Percentiles rank a stretch among this genome's conserved stretches.
Conservation (phyloP, 371 early-diverging fungal genomes). For the Haplosporangium sp. region DNA sequence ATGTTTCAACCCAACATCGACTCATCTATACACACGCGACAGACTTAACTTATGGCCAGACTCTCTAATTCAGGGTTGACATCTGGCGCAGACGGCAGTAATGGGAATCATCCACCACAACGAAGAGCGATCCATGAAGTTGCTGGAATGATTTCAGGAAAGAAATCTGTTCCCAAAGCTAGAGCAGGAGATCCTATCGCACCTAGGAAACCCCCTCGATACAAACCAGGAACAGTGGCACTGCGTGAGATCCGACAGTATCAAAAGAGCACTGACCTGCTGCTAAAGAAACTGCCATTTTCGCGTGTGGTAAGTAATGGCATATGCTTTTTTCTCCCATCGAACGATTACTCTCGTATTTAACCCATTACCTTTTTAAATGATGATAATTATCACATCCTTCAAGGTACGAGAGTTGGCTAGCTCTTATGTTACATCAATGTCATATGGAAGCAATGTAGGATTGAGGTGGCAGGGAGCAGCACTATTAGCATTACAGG, state of each 20-base stretch:
- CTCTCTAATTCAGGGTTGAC: conserved; percentile 1
- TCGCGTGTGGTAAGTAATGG: conserved; percentile 71
- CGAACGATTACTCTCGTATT: too few species aligned
- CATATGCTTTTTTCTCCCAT: not conserved
- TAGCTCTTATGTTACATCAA: conserved; percentile 56
- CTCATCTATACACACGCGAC: not conserved
- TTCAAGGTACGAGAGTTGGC: conserved; percentile 76
- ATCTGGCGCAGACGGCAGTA: not conserved
- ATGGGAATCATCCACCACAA: conserved; percentile 10
- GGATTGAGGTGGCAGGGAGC: conserved; percentile 85
- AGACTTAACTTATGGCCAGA: conserved; percentile 2
- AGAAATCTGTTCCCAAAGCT: conserved; percentile 8
- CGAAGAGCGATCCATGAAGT: conserved; percentile 9
- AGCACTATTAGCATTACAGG: conserved; percentile 91
- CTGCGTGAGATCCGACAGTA: conserved; percentile 79
- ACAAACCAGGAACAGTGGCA: conserved; percentile 76
- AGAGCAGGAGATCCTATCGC: conserved; percentile 36
- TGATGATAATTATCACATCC: not conserved
- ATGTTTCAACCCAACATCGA: conserved; percentile 5
- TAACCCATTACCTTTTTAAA: too few species aligned
- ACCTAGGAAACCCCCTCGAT: conserved; percentile 55
- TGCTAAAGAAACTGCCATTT: conserved; percentile 86
- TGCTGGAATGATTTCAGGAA: conserved; percentile 12
- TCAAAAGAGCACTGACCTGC: conserved; percentile 76
- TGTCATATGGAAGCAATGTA: conserved; percentile 48